Evolutionary conservation across 768 basidiomycete species (phyloP).

Genomic region (Artomyces pyxidatus): DNA sequence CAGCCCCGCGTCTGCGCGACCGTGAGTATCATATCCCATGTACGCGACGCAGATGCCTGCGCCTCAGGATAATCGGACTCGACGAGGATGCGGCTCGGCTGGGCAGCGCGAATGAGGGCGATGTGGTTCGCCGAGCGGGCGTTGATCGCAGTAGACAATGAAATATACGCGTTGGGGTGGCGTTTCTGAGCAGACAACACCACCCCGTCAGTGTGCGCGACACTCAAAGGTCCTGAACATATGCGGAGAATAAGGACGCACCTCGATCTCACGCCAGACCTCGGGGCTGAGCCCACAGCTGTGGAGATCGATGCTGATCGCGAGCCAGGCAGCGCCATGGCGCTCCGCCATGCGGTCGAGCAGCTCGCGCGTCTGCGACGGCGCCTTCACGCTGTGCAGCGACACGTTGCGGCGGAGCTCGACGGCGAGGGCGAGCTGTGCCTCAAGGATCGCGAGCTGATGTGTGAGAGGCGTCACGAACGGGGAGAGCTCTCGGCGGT

Average conservation of each 20-base stretch:
- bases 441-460: slow-evolving; percentile 72
- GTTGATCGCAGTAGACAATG: slow-evolving; percentile 83
- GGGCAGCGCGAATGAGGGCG: slow-evolving; percentile 55
- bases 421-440: slow-evolving; percentile 80
- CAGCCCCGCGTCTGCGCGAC: slow-evolving; percentile 75
- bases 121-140: slow-evolving; percentile 55
- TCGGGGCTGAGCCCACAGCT: slow-evolving; percentile 81
- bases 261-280: slow-evolving; percentile 70
- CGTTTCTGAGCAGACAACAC: slow-evolving; percentile 39
- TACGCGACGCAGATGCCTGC: slow-evolving; percentile 44
- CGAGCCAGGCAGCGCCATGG: slow-evolving; percentile 48
- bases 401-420: slow-evolving; percentile 73
- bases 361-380: slow-evolving; percentile 58
- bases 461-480: slow-evolving; percentile 77
- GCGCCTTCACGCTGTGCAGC: slow-evolving; percentile 80
- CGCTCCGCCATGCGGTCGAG: slow-evolving; percentile 50
- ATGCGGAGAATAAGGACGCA: slow-evolving; percentile 23
- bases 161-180: slow-evolving; percentile 76
- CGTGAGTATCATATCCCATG: slow-evolving; percentile 70
- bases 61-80: slow-evolving; percentile 83
- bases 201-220: background rate
- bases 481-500: slow-evolving; percentile 53
- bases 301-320: slow-evolving; percentile 82
- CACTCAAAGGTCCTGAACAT: background rate
- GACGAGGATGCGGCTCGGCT: slow-evolving; percentile 62